A percentile compares a stretch with the other conserved stretches of the same genome.
Evolutionary conservation across 371 early-diverging fungal genomes (phyloP).

Genomic region (Lichtheimia hyalospora): DNA sequence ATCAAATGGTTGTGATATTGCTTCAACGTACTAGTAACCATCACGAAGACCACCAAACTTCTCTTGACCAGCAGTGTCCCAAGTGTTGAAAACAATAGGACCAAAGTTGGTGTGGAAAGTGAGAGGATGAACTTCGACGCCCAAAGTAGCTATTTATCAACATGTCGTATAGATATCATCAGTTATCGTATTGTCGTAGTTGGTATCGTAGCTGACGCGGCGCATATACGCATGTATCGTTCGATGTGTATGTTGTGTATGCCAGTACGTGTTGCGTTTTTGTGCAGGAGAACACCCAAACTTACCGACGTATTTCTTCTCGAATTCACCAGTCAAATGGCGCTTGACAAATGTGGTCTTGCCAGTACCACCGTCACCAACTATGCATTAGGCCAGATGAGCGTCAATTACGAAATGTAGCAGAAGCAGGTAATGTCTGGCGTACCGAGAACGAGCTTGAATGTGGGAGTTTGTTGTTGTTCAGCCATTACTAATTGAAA

Average conservation of each 20-base stretch:
- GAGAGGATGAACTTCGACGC: slow-evolving; percentile 99
- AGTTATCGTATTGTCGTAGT: too few relatives aligned
- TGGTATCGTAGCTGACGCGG: too few relatives aligned
- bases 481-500: slow-evolving; percentile 30
- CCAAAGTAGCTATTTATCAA: slow-evolving; percentile 89
- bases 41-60: slow-evolving; percentile 99
- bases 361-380: slow-evolving; percentile 99
- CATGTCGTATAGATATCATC: too few relatives aligned
- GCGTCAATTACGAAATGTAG: slow-evolving; percentile 1
- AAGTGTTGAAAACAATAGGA: slow-evolving; percentile 95
- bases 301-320: slow-evolving; percentile 99
- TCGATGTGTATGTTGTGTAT: too few relatives aligned
- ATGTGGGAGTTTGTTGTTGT: slow-evolving; percentile 56
- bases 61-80: slow-evolving; percentile 99
- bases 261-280: too few relatives aligned
- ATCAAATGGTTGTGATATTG: not conserved
- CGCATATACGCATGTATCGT: too few relatives aligned
- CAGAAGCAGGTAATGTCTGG: not conserved
- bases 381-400: slow-evolving; percentile 36
- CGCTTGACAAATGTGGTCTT: slow-evolving; percentile 99
- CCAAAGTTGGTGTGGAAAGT: slow-evolving; percentile 98
- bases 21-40: slow-evolving; percentile 94
- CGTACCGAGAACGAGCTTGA: slow-evolving; percentile 84
- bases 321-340: slow-evolving; percentile 99
- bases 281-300: slow-evolving; percentile 1